These are phyloP conservation scores for Osmanthus fragrans DNA, from an alignment of 257 asterid genomes.

Conservation along the genomic window DNA sequence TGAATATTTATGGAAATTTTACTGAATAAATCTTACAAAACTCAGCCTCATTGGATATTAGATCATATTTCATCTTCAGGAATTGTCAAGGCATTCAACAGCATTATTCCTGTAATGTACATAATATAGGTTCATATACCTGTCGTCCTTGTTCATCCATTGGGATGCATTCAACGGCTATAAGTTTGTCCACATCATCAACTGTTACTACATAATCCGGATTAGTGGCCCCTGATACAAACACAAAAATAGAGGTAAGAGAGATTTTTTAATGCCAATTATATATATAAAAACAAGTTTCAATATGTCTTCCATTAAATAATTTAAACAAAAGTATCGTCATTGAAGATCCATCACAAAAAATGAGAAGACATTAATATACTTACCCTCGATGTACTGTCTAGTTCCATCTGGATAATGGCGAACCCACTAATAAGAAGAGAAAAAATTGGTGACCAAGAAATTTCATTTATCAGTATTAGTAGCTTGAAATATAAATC, in stretches of 20 bases:
- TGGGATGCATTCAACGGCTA: conserved; percentile 98
- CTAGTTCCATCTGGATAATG: conserved; percentile 98
- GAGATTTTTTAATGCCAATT: conserved; percentile 5
- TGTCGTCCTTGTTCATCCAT: conserved; percentile 97
- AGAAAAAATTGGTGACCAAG: conserved; percentile 23
- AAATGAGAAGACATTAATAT: conserved; percentile 12
- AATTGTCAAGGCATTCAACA: not conserved
- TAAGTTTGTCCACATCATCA: conserved; percentile 88
- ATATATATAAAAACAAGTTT: not conserved
- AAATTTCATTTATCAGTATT: conserved; percentile 18
- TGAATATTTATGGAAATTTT: not conserved
- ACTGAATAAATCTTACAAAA: not conserved
- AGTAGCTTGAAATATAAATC: conserved; percentile 1
- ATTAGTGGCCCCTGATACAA: conserved; percentile 88
- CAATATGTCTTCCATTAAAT: not conserved
- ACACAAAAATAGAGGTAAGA: not conserved
- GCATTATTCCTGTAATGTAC: not conserved
- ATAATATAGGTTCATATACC: conserved; percentile 37
- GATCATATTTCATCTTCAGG: not conserved
- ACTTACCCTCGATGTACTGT: conserved; percentile 89
- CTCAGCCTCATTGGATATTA: not conserved
- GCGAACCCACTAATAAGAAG: conserved; percentile 86
- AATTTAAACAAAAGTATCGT: not conserved
- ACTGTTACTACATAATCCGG: conserved; percentile 94
- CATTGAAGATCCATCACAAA: conserved; percentile 5